Conservation (phyloP, 2,329 filamentous ascomycete species). For the Venturia aucupariae region DNA sequence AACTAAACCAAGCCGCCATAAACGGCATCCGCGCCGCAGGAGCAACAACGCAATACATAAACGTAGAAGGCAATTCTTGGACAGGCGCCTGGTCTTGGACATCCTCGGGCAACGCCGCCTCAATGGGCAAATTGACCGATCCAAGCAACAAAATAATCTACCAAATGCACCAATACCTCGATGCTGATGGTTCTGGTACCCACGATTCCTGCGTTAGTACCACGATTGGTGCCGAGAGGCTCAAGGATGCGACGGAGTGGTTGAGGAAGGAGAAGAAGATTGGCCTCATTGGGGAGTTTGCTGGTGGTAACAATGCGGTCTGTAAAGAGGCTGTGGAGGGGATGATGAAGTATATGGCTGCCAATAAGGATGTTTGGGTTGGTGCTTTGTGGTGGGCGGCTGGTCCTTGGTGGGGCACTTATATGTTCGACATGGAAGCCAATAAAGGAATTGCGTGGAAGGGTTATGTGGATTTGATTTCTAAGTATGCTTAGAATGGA, state of each 20-base stretch:
- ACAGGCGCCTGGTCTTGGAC: constrained; percentile 42
- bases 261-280: constrained; percentile 43
- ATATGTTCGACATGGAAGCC: constrained; percentile 44
- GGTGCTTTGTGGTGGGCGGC: constrained; percentile 48
- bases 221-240: constrained; percentile 46
- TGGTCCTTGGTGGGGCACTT: constrained; percentile 43
- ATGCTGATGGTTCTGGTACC: constrained; percentile 46
- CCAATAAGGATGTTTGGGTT: constrained; percentile 45
- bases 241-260: constrained; percentile 45
- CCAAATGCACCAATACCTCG: constrained; percentile 56
- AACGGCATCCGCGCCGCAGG: constrained; percentile 37
- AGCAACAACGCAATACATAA: constrained; percentile 46
- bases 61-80: constrained; percentile 48
- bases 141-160: constrained; percentile 44
- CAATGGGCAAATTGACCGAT: constrained; percentile 41
- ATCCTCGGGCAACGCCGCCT: constrained; percentile 35
- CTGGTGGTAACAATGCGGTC: constrained; percentile 40
- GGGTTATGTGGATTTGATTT: constrained; percentile 17
- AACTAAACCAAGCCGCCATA: constrained; percentile 40
- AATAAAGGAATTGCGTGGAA: constrained; percentile 35
- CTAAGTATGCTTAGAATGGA: constrained; percentile 14
- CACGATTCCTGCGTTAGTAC: constrained; percentile 39
- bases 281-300: constrained; percentile 47
- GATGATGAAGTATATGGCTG: constrained; percentile 38
- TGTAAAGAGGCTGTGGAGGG: constrained; percentile 43